Conservation (phyloP, 805 yeast genomes). For the Hanseniaspora lindneri region DNA sequence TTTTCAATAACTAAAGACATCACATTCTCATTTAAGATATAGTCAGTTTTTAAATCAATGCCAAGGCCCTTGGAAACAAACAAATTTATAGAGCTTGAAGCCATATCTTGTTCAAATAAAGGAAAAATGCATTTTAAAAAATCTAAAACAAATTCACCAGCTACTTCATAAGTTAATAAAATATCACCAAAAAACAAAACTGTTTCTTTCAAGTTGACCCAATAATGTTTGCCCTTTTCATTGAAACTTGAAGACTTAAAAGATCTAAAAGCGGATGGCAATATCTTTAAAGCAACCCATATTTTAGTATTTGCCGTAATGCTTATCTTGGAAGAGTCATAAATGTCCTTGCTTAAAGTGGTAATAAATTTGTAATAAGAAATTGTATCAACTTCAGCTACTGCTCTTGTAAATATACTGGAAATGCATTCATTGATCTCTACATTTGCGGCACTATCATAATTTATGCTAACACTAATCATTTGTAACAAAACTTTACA, state of each 20-base stretch:
- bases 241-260: neutral
- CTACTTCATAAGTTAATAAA: neutral
- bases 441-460: too few species aligned
- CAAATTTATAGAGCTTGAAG: neutral
- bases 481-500: neutral
- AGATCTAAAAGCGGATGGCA: neutral
- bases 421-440: neutral
- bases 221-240: neutral
- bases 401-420: neutral
- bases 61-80: neutral
- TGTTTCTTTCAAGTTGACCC: neutral
- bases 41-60: neutral
- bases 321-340: neutral
- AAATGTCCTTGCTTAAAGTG: neutral
- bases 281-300: conserved; percentile 1
- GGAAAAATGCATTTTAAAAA: neutral
- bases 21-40: neutral
- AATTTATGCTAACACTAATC: neutral
- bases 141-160: neutral
- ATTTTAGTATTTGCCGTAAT: neutral
- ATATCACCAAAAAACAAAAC: neutral
- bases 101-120: neutral
- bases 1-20: neutral
- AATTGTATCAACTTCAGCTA: neutral
- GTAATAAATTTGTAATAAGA: neutral